These are phyloP conservation scores for Alternaria dauci DNA, from an alignment of 2,329 filamentous ascomycete species.

Conservation along the genomic window DNA sequence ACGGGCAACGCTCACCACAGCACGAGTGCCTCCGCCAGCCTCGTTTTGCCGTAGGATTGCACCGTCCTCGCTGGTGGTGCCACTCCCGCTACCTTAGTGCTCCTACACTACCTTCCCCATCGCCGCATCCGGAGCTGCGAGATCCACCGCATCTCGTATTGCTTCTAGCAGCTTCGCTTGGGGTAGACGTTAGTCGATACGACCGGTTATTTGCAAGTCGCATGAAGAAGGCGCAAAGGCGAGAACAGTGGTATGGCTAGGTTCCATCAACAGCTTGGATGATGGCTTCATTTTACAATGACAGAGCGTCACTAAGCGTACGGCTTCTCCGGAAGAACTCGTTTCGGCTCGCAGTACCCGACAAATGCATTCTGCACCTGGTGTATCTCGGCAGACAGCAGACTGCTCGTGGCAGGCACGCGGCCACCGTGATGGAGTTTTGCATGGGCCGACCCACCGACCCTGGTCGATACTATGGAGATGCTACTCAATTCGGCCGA, in stretches of 20 bases:
- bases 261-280: not conserved
- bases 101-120: slow-evolving; percentile 1
- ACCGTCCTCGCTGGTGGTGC: slow-evolving; percentile 13
- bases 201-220: not conserved
- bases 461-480: slow-evolving; percentile 16
- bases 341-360: not conserved
- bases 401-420: not conserved
- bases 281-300: not conserved
- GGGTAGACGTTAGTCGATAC: not conserved
- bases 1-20: not conserved
- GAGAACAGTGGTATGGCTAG: not conserved
- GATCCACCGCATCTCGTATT: slow-evolving; percentile 5
- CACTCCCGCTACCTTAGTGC: slow-evolving; percentile 7
- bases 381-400: not conserved
- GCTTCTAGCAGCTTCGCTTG: not conserved
- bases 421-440: not conserved
- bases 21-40: not conserved
- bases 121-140: slow-evolving; percentile 10
- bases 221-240: not conserved
- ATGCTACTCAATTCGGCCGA: slow-evolving; percentile 11
- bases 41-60: not conserved
- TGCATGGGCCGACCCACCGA: not conserved
- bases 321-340: not conserved
- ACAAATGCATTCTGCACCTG: not conserved
- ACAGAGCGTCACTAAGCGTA: not conserved